Evolutionary conservation across 1,139 yeast genomes (phyloP), one percentile per base, ranked within the genome.

Genomic region (Saccharomyces hybrid): DNA sequence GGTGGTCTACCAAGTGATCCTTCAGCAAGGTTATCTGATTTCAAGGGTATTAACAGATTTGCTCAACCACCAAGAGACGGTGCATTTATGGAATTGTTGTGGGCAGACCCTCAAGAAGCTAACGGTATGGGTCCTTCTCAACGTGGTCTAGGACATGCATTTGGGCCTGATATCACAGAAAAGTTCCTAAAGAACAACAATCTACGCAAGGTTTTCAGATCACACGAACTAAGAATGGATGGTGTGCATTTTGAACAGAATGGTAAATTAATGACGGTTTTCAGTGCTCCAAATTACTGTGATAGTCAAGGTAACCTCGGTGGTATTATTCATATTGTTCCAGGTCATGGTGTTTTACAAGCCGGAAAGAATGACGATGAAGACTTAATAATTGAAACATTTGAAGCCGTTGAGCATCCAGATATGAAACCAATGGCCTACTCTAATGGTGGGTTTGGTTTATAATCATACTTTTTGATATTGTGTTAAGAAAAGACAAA

Each of bases 361-460:
- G 63, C 59, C 41, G 60, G 63, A 49, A 67, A 62, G n/a, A 82
- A 79, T 61, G 81, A 81, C 3, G 85, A 83, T 59, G 78, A 80
- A 60, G 73, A 78, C 55, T 73, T 88, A 60, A 73, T 79, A 4
- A 79, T 76, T 53, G 78, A 78, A 58, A 81, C 81, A 2, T 91
- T 88, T 69, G 78, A 73, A 38, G 97, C 96, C 1, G 96, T 87
- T 20, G 83, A 86, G 31, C 99, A 93, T 72, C 99, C 99, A 1
- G 84, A 86, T 61, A 75, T 93, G 57, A 88, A 86, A 64, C 98
- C 99, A 50, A 93, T 93, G 99, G 96, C 96, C 1, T 91, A 91
- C 68, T 86, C 95, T n/a, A 83, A 82, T 69, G 71, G 71, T 51
- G 72, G 71, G 4, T 57, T 69, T 27, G 71, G 72, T 5, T 67